phyloP scores from a whole-genome alignment of 148 eudicot genomes.

The Silene conica region DNA sequence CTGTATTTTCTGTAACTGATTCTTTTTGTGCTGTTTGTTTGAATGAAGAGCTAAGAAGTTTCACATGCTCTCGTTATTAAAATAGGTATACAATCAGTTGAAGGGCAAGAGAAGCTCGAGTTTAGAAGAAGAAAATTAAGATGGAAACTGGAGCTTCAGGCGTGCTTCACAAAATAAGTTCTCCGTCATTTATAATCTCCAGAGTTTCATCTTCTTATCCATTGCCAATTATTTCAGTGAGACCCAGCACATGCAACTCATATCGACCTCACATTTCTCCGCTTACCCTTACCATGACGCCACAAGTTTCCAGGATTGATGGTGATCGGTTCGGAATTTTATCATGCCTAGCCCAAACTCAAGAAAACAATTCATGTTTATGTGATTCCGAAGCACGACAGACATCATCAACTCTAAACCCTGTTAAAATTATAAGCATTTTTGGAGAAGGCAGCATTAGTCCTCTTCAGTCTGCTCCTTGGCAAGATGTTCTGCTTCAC shows the following conservation, averaged over 20 bases:
- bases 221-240: background rate
- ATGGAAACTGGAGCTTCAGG: constrained; percentile 9
- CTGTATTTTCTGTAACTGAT: background rate
- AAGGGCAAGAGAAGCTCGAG: background rate
- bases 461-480: constrained; percentile 68
- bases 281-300: background rate
- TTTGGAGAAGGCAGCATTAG: constrained; percentile 65
- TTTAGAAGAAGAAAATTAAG: background rate
- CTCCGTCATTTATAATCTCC: background rate
- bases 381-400: constrained; percentile 16
- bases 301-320: background rate
- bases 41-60: background rate
- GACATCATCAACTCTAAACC: background rate
- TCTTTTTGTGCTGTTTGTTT: background rate
- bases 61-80: background rate
- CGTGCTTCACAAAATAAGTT: constrained; percentile 6
- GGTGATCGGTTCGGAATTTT: constrained; percentile 4
- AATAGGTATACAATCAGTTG: background rate
- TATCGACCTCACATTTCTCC: background rate
- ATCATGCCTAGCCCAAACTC: constrained; percentile 11
- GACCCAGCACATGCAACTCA: background rate
- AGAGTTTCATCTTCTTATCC: constrained; percentile 10
- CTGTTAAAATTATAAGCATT: constrained; percentile 62
- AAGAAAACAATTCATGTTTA: background rate
- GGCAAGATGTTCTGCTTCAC: constrained; percentile 75